Evolutionary conservation across 441 rosid genomes (phyloP), one percentile per base, ranked within the genome.

Genomic region (Theobroma grandiflorum): DNA sequence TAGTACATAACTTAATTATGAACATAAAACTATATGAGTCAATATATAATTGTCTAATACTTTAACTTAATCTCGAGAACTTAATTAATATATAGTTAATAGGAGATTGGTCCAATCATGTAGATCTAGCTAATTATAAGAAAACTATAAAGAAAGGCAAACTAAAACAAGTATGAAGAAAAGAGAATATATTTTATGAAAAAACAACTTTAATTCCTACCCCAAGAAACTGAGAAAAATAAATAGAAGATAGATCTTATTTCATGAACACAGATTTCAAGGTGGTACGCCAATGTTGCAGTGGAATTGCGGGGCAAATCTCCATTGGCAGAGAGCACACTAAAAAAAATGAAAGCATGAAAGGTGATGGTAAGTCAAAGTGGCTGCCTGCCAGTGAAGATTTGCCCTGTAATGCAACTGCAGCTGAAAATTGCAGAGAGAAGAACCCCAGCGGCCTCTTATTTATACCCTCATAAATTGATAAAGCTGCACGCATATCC

Each of bases 381-480:
- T 72, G 75, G 82, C 84, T 26, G 76, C 89, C 84, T 87, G 89
- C 87, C 89, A 88, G 82, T 68, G 82, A 79, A 83, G 90, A 84
- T 66, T 79, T 87, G 79, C 85, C 90, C 85, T 42, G 89, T 81
- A 82, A 87, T 81, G 62, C 82, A 79, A 75, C 84, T 72, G 86
- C 88, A 75, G 57, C 70, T 61, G 16, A 26, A 35, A 47, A 12
- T 42, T 75, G 78, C 43, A 16, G 43, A 16, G 2, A 9, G 42
- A 61, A 59, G 68, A 55, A 61, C 18, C 8, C 61, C 9, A 22
- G 7, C 58, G 16, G 69, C 69, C 42, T 26, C 69, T 58, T 75
- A 75, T 59, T 75, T 75, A 58, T 72, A 37, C 64, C 63, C 72
- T 37, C 9, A 6, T 40, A 11, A 37, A 14, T 18, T 58, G 35